A percentile compares a stretch with the other conserved stretches of the same genome.
Evolutionary conservation across 2,329 filamentous ascomycete species (phyloP).

Genomic region (Xylaria digitata): DNA sequence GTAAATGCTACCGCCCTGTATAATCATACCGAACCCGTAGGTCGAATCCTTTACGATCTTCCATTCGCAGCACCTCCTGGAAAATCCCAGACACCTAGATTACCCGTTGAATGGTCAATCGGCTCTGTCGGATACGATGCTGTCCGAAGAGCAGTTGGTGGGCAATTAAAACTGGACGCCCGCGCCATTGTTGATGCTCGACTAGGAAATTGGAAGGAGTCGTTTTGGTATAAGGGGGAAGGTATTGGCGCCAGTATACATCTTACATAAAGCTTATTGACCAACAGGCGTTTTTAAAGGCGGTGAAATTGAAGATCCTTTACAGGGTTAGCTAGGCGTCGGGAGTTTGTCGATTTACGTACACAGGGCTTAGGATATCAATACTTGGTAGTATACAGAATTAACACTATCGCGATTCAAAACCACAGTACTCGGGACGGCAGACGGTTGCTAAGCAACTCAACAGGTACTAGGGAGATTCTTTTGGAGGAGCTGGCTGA

Average conservation of each 20-base stretch:
- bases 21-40: slow-evolving; percentile 81
- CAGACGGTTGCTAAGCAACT: background rate
- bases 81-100: slow-evolving; percentile 73
- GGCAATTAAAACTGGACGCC: slow-evolving; percentile 81
- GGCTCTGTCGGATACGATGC: slow-evolving; percentile 85
- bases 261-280: slow-evolving; percentile 32
- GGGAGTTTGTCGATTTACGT: slow-evolving; percentile 16
- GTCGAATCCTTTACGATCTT: slow-evolving; percentile 78
- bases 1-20: slow-evolving; percentile 89
- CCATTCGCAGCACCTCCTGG: slow-evolving; percentile 84
- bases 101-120: slow-evolving; percentile 85
- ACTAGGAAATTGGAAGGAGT: slow-evolving; percentile 79
- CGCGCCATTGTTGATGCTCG: slow-evolving; percentile 78
- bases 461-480: background rate
- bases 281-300: slow-evolving; percentile 11
- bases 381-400: slow-evolving; percentile 5
- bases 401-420: background rate
- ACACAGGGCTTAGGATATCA: slow-evolving; percentile 3
- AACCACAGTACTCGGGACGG: background rate
- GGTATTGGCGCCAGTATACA: slow-evolving; percentile 71
- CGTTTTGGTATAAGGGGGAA: slow-evolving; percentile 74
- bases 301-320: slow-evolving; percentile 3
- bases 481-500: background rate
- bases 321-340: slow-evolving; percentile 12
- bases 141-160: slow-evolving; percentile 82